Evolutionary conservation across 2,329 filamentous ascomycete species (phyloP).

Genomic region (Colletotrichum sp.): DNA sequence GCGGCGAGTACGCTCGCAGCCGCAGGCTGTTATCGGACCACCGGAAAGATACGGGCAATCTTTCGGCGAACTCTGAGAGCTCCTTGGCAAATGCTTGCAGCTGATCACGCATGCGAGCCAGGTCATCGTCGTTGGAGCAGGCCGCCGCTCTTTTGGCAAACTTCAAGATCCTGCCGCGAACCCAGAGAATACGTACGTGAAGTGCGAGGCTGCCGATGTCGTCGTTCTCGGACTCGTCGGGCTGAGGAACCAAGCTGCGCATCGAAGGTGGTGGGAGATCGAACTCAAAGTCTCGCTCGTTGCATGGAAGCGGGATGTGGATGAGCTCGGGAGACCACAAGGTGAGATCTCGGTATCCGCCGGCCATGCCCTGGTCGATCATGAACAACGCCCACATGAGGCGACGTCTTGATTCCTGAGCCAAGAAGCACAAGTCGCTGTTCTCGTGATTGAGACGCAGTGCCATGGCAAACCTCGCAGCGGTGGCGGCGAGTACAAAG

Average conservation of each 20-base stretch:
- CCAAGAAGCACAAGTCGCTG: slow-evolving; percentile 45
- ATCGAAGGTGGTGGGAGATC: slow-evolving; percentile 61
- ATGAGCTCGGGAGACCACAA: slow-evolving; percentile 48
- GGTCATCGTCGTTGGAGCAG: slow-evolving; percentile 42
- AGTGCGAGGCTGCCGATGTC: slow-evolving; percentile 61
- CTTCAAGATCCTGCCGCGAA: slow-evolving; percentile 59
- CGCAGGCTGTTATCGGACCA: slow-evolving; percentile 63
- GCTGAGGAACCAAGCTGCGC: slow-evolving; percentile 47
- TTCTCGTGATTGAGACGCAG: slow-evolving; percentile 55
- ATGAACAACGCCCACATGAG: slow-evolving; percentile 56
- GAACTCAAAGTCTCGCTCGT: slow-evolving; percentile 51
- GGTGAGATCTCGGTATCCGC: slow-evolving; percentile 50
- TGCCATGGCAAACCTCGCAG: slow-evolving; percentile 52
- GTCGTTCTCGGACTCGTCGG: slow-evolving; percentile 51
- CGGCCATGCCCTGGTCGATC: slow-evolving; percentile 52
- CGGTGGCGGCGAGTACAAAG: slow-evolving; percentile 51
- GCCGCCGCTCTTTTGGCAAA: slow-evolving; percentile 52
- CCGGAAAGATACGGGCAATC: slow-evolving; percentile 59
- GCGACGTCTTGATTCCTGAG: slow-evolving; percentile 47
- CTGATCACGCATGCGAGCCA: slow-evolving; percentile 38
- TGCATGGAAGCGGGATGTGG: slow-evolving; percentile 52
- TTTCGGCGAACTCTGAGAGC: slow-evolving; percentile 56
- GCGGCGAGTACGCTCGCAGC: slow-evolving; percentile 60
- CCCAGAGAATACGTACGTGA: slow-evolving; percentile 60
- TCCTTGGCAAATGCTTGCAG: slow-evolving; percentile 53